Conservation (phyloP, 2,329 filamentous ascomycete genomes). For the Fusarium sublunatum region DNA sequence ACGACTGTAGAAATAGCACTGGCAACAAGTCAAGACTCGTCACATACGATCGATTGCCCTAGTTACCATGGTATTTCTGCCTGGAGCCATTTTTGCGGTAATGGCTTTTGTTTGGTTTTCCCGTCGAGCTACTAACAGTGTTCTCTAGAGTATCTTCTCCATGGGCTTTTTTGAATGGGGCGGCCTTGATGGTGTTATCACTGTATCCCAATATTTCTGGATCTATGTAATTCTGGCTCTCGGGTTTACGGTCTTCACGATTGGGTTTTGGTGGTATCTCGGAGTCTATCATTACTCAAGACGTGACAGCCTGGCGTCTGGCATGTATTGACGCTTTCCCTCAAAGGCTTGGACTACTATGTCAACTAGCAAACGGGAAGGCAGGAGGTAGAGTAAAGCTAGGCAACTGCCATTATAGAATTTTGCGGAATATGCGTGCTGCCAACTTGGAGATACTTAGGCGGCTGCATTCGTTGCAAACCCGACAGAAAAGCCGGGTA, state of each 20-base stretch:
- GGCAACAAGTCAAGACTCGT: conserved; percentile 6
- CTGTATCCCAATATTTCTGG: conserved; percentile 14
- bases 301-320: too few relatives aligned
- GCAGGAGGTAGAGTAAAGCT: too few relatives aligned
- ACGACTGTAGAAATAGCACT: conserved; percentile 23
- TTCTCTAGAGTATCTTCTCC: conserved; percentile 14
- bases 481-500: too few relatives aligned
- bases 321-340: too few relatives aligned
- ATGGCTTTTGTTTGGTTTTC: not conserved
- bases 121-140: not conserved
- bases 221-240: conserved; percentile 13
- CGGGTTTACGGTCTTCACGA: conserved; percentile 2
- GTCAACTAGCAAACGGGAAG: too few relatives aligned
- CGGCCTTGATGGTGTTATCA: not conserved
- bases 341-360: too few relatives aligned
- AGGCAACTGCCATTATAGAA: too few relatives aligned
- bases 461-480: too few relatives aligned
- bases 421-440: too few relatives aligned
- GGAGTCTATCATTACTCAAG: conserved; percentile 23
- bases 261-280: conserved; percentile 15
- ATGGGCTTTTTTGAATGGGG: conserved; percentile 19
- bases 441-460: too few relatives aligned
- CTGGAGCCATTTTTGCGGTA: conserved; percentile 27
- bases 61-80: conserved; percentile 24
- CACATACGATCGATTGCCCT: conserved; percentile 27